A percentile compares a stretch with the other conserved stretches of the same genome.
Evolutionary conservation across 2,329 filamentous ascomycete genomes (phyloP).

Genomic region (Knufia petricola): DNA sequence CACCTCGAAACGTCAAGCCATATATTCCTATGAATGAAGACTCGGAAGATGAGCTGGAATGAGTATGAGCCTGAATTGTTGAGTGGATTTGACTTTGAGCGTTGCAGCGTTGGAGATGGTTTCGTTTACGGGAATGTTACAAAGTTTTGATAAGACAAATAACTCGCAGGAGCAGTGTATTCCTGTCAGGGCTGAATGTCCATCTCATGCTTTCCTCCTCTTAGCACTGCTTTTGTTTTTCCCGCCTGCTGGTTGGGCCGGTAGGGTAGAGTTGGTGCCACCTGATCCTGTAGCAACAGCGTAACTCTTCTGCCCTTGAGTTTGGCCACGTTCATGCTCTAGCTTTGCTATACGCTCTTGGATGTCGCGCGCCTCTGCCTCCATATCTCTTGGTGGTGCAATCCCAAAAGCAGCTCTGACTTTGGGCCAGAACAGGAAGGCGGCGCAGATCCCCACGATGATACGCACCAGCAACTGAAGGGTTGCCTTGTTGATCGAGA

Average conservation of each 20-base stretch:
- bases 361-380: background rate
- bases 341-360: constrained; percentile 6
- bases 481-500: constrained; percentile 4
- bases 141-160: too few relatives aligned
- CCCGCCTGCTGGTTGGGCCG: background rate
- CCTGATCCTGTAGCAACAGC: constrained; percentile 1
- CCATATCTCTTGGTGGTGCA: background rate
- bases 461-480: constrained; percentile 3
- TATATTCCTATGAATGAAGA: constrained; percentile 11
- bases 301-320: background rate
- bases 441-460: background rate
- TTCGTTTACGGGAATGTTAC: too few relatives aligned
- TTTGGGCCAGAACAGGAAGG: constrained; percentile 4
- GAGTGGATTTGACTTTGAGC: too few relatives aligned
- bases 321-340: constrained; percentile 3
- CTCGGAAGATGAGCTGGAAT: constrained; percentile 7
- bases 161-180: too few relatives aligned
- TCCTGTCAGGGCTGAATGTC: too few relatives aligned
- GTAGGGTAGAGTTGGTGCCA: background rate
- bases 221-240: constrained; percentile 2
- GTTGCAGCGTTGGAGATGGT: too few relatives aligned
- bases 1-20: constrained; percentile 1
- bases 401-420: constrained; percentile 2
- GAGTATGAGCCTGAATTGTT: background rate
- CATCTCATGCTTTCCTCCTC: constrained; percentile 8